Evolutionary conservation across 2,329 filamentous ascomycete genomes (phyloP).

Genomic region (Xylariaceae sp.): DNA sequence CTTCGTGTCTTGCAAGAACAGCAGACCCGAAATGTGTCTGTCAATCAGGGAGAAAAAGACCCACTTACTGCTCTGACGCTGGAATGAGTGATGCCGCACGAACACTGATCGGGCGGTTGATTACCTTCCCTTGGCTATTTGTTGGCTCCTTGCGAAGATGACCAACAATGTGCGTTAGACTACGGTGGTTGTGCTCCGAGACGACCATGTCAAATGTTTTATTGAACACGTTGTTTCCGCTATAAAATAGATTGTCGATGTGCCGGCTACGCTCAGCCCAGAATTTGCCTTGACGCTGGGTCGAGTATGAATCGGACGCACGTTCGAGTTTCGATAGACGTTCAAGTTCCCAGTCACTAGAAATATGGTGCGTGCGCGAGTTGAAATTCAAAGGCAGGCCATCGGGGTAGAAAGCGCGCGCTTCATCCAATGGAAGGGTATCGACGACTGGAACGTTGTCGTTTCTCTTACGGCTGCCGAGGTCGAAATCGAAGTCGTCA

Average conservation of each 20-base stretch:
- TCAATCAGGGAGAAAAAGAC: background rate
- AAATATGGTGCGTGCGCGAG: constrained; percentile 10
- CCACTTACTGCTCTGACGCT: constrained; percentile 35
- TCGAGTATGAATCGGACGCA: constrained; percentile 9
- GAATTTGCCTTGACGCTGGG: constrained; percentile 21
- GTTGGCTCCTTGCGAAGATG: constrained; percentile 38
- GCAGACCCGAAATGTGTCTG: background rate
- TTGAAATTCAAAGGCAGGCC: constrained; percentile 34
- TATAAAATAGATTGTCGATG: constrained; percentile 39
- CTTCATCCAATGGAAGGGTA: constrained; percentile 30
- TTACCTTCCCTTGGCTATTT: constrained; percentile 18
- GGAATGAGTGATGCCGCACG: constrained; percentile 38
- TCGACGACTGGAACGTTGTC: constrained; percentile 27
- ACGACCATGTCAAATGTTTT: constrained; percentile 33
- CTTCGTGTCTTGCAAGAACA: background rate
- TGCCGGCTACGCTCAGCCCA: constrained; percentile 30
- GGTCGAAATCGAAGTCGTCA: background rate
- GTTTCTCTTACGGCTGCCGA: background rate
- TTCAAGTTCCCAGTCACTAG: constrained; percentile 27
- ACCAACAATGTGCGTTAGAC: constrained; percentile 34
- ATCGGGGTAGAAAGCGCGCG: constrained; percentile 31
- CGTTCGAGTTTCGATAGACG: constrained; percentile 11
- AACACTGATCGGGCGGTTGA: constrained; percentile 33
- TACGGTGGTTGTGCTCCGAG: constrained; percentile 32
- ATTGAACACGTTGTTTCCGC: constrained; percentile 36